These are phyloP conservation scores for Lachancea thermotolerans DNA, from an alignment of 805 yeast species.

Conservation along the genomic window DNA sequence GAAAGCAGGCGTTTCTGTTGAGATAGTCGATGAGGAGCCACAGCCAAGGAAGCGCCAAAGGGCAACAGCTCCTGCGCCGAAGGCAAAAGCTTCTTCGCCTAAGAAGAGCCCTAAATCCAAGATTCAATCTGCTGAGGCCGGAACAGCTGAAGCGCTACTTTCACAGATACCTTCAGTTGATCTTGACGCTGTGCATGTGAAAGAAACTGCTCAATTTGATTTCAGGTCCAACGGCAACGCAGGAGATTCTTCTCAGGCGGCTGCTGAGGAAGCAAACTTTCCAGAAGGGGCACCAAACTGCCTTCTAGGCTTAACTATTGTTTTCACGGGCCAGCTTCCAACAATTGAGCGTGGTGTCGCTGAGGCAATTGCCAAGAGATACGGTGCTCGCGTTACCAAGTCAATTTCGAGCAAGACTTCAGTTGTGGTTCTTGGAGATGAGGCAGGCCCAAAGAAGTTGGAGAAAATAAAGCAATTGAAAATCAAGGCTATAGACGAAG, in stretches of 20 bases:
- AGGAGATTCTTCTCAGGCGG: slow-evolving; percentile 28
- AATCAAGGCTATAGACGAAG: slow-evolving; percentile 79
- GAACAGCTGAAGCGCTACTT: slow-evolving; percentile 32
- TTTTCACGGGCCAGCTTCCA: slow-evolving; percentile 87
- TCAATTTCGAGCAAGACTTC: slow-evolving; percentile 81
- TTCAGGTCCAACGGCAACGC: slow-evolving; percentile 48
- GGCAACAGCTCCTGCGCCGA: background rate
- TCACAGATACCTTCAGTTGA: slow-evolving; percentile 68
- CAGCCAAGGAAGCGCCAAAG: background rate
- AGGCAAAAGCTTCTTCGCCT: background rate
- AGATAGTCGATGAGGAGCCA: slow-evolving; percentile 1
- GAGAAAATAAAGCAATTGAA: slow-evolving; percentile 65
- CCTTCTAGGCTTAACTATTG: slow-evolving; percentile 80
- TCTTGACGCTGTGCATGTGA: slow-evolving; percentile 43
- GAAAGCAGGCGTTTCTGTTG: background rate
- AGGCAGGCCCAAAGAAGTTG: slow-evolving; percentile 95
- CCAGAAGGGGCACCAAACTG: slow-evolving; percentile 87
- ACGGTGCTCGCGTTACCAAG: slow-evolving; percentile 88
- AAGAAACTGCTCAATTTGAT: slow-evolving; percentile 47
- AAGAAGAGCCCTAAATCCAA: background rate
- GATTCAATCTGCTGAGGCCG: background rate
- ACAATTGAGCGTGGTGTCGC: slow-evolving; percentile 68
- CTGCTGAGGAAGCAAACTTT: slow-evolving; percentile 36
- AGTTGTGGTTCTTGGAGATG: slow-evolving; percentile 85
- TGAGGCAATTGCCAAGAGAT: slow-evolving; percentile 68